Evolutionary conservation across 371 early-diverging fungal genomes (phyloP), one percentile per base, ranked within the genome.

Genomic region (Haplosporangium sp.): DNA sequence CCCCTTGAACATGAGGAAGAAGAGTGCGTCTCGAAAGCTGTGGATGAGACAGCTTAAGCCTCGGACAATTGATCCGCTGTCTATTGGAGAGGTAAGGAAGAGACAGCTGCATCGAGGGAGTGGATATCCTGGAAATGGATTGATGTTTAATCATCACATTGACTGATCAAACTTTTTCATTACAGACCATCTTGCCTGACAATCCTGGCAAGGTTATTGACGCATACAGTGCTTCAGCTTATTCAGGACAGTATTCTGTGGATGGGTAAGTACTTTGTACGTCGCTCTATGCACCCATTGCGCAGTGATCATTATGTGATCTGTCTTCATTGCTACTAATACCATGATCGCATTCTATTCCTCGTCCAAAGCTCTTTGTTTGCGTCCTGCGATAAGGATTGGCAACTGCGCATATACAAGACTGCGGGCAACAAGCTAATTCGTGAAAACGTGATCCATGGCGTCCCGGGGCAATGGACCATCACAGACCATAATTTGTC

Each of bases 301-400:
- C 60, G 71, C 64, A 71, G 60, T 56, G 40, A 52, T 14, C 8
- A 2, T 8, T 38, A 43, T 20, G 38, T 40, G 20, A 12, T 36
- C n/a, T 52, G 23, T 55, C 36, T 5, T 48, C 42, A 20, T 23
- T n/a, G 3, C 9, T 11, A 47, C 18, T 21, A 5, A 29, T 16
- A 0, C 38, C 43, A 57, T 21, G 18, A 36, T 18, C 45, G 37
- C 42, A 7, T 42, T 20, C 29, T 54, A 1, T 56, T 23, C 29
- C 12, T 13, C 2, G 37, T 7, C 40, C 9, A 40, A 48, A 83
- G 86, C 10, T 79, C 81, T 18, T 52, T 86, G 13, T 85, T 87
- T 62, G 87, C 84, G 36, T 56, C 82, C 6, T 83, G 85, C 56
- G 86, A 85, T 6, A 85, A 85, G 54, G 86, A 86, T 58, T 88